Percentiles rank a stretch among this genome's conserved stretches.
These are phyloP conservation scores for Fusarium odoratissimum DNA, from an alignment of 2,329 filamentous ascomycete species.

Conservation along the genomic window DNA sequence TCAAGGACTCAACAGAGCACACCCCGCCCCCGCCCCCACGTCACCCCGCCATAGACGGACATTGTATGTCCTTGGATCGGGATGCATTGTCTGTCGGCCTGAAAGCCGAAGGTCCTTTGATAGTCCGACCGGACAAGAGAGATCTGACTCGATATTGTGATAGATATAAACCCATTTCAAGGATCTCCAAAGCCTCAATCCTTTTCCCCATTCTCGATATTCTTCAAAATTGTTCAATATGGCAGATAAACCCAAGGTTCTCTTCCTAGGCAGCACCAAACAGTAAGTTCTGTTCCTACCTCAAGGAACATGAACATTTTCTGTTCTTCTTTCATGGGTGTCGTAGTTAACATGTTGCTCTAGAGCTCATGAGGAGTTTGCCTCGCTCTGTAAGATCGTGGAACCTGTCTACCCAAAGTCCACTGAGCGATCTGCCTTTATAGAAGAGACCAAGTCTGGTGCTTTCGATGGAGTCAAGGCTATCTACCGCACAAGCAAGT, in stretches of 20 bases:
- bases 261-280: conserved; percentile 54
- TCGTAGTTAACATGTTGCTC: neutral
- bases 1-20: neutral
- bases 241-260: conserved; percentile 50
- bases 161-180: neutral
- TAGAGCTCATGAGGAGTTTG: conserved; percentile 62
- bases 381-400: conserved; percentile 69
- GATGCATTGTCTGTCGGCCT: conserved; percentile 1
- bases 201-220: neutral
- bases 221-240: conserved; percentile 27
- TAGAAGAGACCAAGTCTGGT: conserved; percentile 74
- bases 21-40: conserved; percentile 24
- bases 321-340: neutral
- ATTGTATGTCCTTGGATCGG: neutral
- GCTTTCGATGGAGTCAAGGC: conserved; percentile 73
- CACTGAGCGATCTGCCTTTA: conserved; percentile 72
- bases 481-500: conserved; percentile 78
- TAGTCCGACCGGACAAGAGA: neutral
- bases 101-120: conserved; percentile 18
- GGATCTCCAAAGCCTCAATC: neutral
- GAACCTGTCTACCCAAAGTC: conserved; percentile 73
- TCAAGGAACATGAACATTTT: neutral
- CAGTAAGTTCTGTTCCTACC: conserved; percentile 47
- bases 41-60: conserved; percentile 19
- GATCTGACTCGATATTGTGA: neutral